These are phyloP conservation scores for Epichloe aotearoae DNA, from an alignment of 2,329 filamentous ascomycete species.

Conservation along the genomic window DNA sequence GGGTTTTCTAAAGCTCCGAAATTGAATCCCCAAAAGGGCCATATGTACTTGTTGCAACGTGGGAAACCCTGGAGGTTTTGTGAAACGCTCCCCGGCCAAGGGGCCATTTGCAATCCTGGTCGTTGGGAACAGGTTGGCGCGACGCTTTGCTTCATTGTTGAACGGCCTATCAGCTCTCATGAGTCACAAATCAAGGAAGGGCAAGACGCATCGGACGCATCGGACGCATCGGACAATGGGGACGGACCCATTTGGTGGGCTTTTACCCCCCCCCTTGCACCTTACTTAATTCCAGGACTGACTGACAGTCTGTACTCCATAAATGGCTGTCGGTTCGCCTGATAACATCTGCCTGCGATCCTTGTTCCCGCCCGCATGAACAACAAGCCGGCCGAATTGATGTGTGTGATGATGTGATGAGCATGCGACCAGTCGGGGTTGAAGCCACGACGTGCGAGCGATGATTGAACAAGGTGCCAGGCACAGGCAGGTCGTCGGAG, in stretches of 20 bases:
- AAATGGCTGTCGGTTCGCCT: background rate
- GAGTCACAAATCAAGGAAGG: background rate
- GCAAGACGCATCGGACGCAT: slow-evolving; percentile 1
- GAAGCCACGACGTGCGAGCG: too few species aligned
- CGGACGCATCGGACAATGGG: background rate
- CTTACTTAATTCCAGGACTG: background rate
- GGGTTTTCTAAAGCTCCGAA: background rate
- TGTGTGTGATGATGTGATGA: too few species aligned
- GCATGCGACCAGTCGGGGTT: too few species aligned
- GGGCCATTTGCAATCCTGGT: background rate
- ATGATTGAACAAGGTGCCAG: too few species aligned
- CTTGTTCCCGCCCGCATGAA: background rate
- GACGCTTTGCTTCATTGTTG: background rate
- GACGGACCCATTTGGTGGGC: too few species aligned
- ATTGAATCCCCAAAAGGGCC: background rate
- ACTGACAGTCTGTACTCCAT: too few species aligned
- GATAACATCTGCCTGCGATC: background rate
- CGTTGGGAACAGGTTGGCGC: too few species aligned
- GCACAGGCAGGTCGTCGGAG: too few species aligned
- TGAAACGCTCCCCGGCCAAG: slow-evolving; percentile 2
- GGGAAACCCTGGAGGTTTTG: background rate
- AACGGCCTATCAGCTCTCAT: background rate
- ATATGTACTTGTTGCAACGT: background rate
- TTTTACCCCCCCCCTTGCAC: background rate
- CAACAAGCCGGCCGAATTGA: too few species aligned